Percentiles rank a stretch among this genome's conserved stretches.
phyloP scores from a whole-genome alignment of 305 asterid genomes.

The Striga hermonthica region DNA sequence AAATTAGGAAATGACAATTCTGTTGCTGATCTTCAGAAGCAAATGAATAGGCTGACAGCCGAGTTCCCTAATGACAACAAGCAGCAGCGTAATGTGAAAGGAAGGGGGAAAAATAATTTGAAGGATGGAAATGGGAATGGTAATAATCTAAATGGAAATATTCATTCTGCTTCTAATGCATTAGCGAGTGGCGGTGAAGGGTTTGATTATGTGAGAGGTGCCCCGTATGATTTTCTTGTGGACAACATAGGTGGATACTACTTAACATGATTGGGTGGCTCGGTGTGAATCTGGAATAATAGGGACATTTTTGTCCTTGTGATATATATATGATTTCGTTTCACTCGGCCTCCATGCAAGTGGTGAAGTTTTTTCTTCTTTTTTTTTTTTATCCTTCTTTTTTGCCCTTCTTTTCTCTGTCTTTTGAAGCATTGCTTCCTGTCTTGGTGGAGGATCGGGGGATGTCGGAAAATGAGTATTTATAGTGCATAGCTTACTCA shows the following conservation, averaged over 20 bases:
- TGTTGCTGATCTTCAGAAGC: conserved; percentile 88
- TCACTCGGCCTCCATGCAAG: conserved; percentile 43
- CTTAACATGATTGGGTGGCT: conserved; percentile 36
- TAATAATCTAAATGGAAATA: conserved; percentile 37
- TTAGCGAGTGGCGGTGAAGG: conserved; percentile 46
- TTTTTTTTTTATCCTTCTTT: neutral
- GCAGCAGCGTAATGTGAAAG: conserved; percentile 61
- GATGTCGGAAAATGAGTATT: neutral
- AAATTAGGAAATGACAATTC: conserved; percentile 51
- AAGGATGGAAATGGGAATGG: conserved; percentile 52
- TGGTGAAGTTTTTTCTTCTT: conserved; percentile 33
- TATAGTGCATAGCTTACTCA: conserved; percentile 39
- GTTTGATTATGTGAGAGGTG: conserved; percentile 40
- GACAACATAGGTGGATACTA: conserved; percentile 56
- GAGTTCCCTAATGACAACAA: conserved; percentile 58
- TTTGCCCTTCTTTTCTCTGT: too few relatives aligned
- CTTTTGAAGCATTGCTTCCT: too few relatives aligned
- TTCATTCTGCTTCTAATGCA: conserved; percentile 35
- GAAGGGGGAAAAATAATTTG: conserved; percentile 52
- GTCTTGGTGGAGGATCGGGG: too few relatives aligned
- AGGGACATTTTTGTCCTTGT: conserved; percentile 24
- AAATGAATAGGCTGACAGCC: conserved; percentile 78
- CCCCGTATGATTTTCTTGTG: conserved; percentile 52
- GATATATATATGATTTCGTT: conserved; percentile 33
- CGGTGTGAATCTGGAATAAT: conserved; percentile 34